Evolutionary conservation across 495 filamentous ascomycete genomes (phyloP).

Genomic region (Talaromyces ruber): DNA sequence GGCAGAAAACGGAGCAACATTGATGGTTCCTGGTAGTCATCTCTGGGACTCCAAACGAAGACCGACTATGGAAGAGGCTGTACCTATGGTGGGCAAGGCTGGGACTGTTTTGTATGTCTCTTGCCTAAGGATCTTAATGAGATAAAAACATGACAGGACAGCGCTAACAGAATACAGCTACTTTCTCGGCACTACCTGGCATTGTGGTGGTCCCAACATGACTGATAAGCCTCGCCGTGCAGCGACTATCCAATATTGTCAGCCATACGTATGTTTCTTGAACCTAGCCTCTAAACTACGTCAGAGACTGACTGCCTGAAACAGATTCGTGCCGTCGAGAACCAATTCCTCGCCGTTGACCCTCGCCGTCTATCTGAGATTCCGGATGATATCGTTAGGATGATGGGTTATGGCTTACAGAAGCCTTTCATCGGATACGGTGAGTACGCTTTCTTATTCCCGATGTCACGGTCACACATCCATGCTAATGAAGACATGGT

Average conservation of each 20-base stretch:
- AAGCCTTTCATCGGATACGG: conserved; percentile 4
- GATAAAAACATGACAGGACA: not conserved
- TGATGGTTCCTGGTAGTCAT: conserved; percentile 31
- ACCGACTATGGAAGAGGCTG: not conserved
- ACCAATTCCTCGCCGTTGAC: conserved; percentile 4
- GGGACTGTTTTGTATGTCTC: not conserved
- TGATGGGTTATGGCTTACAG: conserved; percentile 1
- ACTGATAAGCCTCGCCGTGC: conserved; percentile 1
- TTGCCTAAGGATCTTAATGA: no score
- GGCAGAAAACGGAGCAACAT: conserved; percentile 28
- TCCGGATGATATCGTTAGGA: not conserved
- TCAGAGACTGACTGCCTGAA: not conserved
- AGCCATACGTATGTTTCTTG: conserved; percentile 1
- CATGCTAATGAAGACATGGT: not conserved
- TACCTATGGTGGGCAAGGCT: not conserved
- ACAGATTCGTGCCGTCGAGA: conserved; percentile 2
- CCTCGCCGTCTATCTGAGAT: conserved; percentile 1
- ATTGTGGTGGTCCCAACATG: not conserved
- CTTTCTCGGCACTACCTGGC: conserved; percentile 4
- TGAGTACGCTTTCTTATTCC: not conserved
- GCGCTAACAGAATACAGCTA: not conserved
- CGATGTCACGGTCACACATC: not conserved
- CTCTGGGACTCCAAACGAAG: conserved; percentile 16
- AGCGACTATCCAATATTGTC: not conserved
- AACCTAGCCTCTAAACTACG: not conserved